phyloP scores from a whole-genome alignment of 768 basidiomycete genomes.

The Tylopilus subfusipes region DNA sequence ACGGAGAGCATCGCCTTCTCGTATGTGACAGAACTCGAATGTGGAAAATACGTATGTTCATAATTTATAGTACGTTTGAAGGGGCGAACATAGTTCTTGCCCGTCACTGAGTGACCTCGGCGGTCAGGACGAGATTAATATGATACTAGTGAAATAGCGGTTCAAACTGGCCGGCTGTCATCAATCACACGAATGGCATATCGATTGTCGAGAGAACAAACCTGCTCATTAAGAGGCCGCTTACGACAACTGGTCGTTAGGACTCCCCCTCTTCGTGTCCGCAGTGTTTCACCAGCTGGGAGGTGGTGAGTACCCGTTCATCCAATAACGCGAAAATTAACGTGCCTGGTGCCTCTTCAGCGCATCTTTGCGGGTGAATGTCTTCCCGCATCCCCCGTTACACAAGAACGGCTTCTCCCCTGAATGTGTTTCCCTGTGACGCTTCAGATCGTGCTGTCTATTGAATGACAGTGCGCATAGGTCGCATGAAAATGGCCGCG shows the following conservation, averaged over 20 bases:
- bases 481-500: constrained; percentile 64
- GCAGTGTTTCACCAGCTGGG: constrained; percentile 72
- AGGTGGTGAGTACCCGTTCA: constrained; percentile 13
- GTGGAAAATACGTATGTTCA: constrained; percentile 21
- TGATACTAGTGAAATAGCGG: constrained; percentile 22
- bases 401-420: constrained; percentile 83
- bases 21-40: constrained; percentile 16
- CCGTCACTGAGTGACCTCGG: constrained; percentile 11
- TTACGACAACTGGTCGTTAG: constrained; percentile 22
- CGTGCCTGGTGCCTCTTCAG: constrained; percentile 81
- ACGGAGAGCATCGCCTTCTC: constrained; percentile 1
- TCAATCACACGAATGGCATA: constrained; percentile 19
- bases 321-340: background rate
- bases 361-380: constrained; percentile 84
- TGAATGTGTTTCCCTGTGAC: constrained; percentile 80
- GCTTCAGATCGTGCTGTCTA: constrained; percentile 80
- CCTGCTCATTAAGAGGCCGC: constrained; percentile 6
- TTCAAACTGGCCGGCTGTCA: constrained; percentile 18
- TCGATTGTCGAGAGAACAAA: constrained; percentile 10
- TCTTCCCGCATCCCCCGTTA: constrained; percentile 83
- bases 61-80: constrained; percentile 30
- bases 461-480: constrained; percentile 81
- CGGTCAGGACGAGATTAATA: constrained; percentile 24
- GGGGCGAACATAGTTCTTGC: constrained; percentile 22
- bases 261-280: constrained; percentile 59